Percentiles rank a stretch among this genome's conserved stretches.
These are phyloP conservation scores for Pichia sp. DNA, from an alignment of 1,139 yeast genomes.

Conservation along the genomic window DNA sequence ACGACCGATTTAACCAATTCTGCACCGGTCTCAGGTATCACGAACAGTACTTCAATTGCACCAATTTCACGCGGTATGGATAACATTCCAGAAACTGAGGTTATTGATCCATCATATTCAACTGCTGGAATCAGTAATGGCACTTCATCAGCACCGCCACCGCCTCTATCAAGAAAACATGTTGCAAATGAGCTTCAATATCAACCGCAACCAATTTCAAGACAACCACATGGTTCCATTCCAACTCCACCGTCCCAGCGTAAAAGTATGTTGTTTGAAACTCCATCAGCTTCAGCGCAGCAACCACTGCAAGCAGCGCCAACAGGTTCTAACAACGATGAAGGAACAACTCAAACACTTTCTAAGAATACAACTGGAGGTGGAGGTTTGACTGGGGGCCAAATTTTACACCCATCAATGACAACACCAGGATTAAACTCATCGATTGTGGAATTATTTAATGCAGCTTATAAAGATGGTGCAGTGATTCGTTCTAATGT, in stretches of 20 bases:
- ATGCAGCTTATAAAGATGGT: constrained; percentile 67
- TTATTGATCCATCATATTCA: constrained; percentile 1
- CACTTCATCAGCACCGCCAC: constrained; percentile 37
- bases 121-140: neutral
- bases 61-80: constrained; percentile 7
- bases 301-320: constrained; percentile 14
- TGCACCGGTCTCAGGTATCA: constrained; percentile 6
- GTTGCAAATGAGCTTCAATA: neutral
- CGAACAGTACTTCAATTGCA: constrained; percentile 6
- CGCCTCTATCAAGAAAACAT: constrained; percentile 67
- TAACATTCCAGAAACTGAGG: constrained; percentile 9
- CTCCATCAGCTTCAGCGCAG: neutral
- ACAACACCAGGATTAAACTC: constrained; percentile 61
- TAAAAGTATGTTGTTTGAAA: constrained; percentile 12
- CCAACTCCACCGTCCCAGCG: constrained; percentile 27
- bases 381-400: constrained; percentile 25
- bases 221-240: constrained; percentile 21
- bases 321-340: constrained; percentile 13
- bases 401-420: constrained; percentile 44
- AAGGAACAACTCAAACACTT: constrained; percentile 8
- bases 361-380: constrained; percentile 25
- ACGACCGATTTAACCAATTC: constrained; percentile 5
- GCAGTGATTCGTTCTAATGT: constrained; percentile 46
- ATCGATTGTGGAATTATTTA: constrained; percentile 74
- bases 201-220: constrained; percentile 5